phyloP scores from a whole-genome alignment of 345 rosid genomes.

The Citrus trifoliata region DNA sequence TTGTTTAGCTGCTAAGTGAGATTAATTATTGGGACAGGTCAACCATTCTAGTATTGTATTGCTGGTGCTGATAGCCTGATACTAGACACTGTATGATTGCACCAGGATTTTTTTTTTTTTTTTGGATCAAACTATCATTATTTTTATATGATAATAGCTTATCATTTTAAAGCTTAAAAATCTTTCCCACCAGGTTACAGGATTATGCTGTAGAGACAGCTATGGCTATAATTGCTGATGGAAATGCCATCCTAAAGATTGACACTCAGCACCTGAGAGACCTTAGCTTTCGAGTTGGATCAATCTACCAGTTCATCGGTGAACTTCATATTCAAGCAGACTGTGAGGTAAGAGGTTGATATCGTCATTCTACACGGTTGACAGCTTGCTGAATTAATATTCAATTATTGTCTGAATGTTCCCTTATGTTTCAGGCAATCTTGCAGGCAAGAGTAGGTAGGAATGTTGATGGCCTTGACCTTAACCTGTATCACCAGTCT shows the following conservation, averaged over 20 bases:
- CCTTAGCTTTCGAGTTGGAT: constrained; percentile 60
- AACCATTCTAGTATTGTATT: not conserved
- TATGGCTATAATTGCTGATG: constrained; percentile 54
- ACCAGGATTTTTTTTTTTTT: not conserved
- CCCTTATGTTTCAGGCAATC: constrained; percentile 45
- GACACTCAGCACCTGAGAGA: constrained; percentile 71
- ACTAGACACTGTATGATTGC: not conserved
- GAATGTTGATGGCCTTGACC: constrained; percentile 84
- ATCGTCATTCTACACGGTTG: not conserved
- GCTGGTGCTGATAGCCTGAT: not conserved
- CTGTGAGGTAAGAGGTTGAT: constrained; percentile 41
- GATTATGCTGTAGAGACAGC: constrained; percentile 54
- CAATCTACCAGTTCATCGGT: constrained; percentile 74
- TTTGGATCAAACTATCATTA: not conserved
- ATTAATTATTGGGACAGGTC: constrained; percentile 3
- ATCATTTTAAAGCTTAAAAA: not conserved
- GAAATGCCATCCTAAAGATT: constrained; percentile 43
- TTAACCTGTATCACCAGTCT: constrained; percentile 67
- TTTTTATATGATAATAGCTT: not conserved
- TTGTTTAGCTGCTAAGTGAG: not conserved
- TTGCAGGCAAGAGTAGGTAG: constrained; percentile 81
- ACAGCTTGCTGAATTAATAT: not conserved
- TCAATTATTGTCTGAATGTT: not conserved
- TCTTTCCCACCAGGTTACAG: constrained; percentile 44
- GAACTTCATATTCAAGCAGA: constrained; percentile 62